phyloP scores from a whole-genome alignment of 2,329 filamentous ascomycete species.

The Huntiella omanensis region DNA sequence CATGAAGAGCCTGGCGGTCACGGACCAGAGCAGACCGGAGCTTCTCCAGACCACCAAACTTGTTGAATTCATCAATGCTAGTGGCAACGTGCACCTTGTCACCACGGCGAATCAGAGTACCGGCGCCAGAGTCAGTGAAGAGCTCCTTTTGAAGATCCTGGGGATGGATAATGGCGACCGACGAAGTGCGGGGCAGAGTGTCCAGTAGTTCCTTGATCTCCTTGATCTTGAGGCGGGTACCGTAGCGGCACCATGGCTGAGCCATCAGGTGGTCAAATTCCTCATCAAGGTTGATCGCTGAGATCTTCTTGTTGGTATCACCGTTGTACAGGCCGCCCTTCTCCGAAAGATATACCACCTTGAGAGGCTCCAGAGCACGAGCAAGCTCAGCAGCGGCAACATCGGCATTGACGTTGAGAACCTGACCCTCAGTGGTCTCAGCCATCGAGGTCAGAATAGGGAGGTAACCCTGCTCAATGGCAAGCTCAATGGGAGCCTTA shows the following conservation, averaged over 20 bases:
- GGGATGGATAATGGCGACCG: conserved; percentile 93
- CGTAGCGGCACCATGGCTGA: conserved; percentile 87
- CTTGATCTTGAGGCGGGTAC: conserved; percentile 89
- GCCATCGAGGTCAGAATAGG: conserved; percentile 94
- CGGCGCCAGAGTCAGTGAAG: conserved; percentile 88
- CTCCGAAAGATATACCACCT: conserved; percentile 97
- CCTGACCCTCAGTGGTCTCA: conserved; percentile 74
- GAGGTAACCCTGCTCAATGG: conserved; percentile 77
- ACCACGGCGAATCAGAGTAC: conserved; percentile 78
- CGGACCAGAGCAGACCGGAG: conserved; percentile 69
- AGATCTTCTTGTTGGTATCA: conserved; percentile 86
- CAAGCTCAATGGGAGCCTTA: conserved; percentile 73
- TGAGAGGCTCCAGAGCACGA: conserved; percentile 72
- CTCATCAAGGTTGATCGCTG: conserved; percentile 90
- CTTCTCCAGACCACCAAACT: conserved; percentile 30
- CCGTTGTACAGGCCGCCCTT: conserved; percentile 93
- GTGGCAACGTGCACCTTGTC: conserved; percentile 68
- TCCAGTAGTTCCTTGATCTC: conserved; percentile 90
- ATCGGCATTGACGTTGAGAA: conserved; percentile 95
- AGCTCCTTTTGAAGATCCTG: conserved; percentile 91
- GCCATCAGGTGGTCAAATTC: conserved; percentile 87
- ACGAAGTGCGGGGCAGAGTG: conserved; percentile 74
- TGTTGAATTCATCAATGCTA: conserved; percentile 55
- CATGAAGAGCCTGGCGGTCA: conserved; percentile 65
- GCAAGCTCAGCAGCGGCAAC: conserved; percentile 89